phyloP scores from a whole-genome alignment of 2,329 filamentous ascomycete genomes.

The Colletotrichum sp. region DNA sequence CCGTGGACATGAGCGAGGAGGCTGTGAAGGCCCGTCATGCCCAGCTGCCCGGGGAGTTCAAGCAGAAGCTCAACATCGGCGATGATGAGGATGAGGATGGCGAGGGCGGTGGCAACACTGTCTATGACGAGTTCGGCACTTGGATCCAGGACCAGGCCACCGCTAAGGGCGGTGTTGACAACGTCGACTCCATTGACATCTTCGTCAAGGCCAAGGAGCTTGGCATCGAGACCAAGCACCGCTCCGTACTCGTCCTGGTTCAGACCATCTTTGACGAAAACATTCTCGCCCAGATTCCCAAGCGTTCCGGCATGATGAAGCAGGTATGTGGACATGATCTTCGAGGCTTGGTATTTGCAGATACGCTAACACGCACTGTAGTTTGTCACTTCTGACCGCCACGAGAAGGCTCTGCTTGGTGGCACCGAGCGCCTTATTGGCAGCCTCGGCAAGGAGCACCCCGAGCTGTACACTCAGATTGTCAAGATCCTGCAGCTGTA shows the following conservation, averaged over 20 bases:
- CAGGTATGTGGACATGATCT: constrained; percentile 59
- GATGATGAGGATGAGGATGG: constrained; percentile 84
- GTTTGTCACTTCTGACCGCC: constrained; percentile 88
- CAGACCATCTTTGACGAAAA: constrained; percentile 94
- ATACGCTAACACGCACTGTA: constrained; percentile 39
- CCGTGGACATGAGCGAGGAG: constrained; percentile 94
- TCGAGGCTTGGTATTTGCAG: not conserved
- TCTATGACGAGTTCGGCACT: constrained; percentile 89
- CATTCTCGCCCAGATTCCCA: constrained; percentile 85
- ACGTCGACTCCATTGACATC: constrained; percentile 87
- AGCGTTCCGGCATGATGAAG: constrained; percentile 86
- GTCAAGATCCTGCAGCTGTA: constrained; percentile 87
- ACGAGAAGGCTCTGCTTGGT: constrained; percentile 94
- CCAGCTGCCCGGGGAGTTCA: constrained; percentile 92
- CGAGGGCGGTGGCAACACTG: constrained; percentile 74
- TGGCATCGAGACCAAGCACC: constrained; percentile 93
- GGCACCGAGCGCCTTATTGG: constrained; percentile 92
- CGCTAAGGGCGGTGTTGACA: constrained; percentile 74
- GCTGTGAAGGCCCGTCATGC: constrained; percentile 94
- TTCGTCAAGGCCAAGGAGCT: constrained; percentile 97
- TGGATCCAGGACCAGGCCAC: constrained; percentile 84
- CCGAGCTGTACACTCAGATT: constrained; percentile 76
- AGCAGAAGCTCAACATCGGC: constrained; percentile 82
- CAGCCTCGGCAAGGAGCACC: constrained; percentile 72
- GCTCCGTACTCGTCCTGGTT: constrained; percentile 87